Evolutionary conservation across 2,329 filamentous ascomycete genomes (phyloP), one percentile per base, ranked within the genome.

Genomic region (Neofusicoccum cordaticola): DNA sequence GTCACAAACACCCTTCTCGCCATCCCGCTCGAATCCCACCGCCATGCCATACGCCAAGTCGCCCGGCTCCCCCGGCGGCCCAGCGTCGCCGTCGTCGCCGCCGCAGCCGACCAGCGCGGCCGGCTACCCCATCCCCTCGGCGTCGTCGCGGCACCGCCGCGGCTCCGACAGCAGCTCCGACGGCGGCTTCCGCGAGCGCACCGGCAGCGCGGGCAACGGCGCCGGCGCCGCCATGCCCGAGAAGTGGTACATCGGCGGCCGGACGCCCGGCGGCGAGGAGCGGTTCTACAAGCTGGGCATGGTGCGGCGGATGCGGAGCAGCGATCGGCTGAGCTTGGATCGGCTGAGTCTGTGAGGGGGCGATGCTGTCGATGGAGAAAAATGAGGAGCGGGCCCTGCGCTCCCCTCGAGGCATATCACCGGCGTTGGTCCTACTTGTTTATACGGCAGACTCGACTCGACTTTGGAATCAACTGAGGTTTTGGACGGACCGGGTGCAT

Each of bases 211-310:
- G 3, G 53, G 62, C 67, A 31, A 88, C 84, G 63, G 90, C 93
- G 71, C 27, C 5, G 93, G 92, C 74, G 81, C 89, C 60, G 90
- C 93, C 67, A 89, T 88, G 41, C 77, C 87, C 56, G 89, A 93
- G 68, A 92, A 91, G 78, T 92, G 90, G 89, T 93, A 93, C 72
- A 90, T 93, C 63, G 90, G 90, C 22, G 90, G 90, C 6, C 81
- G 89, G 72, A 93, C 90, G 34, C 89, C 90, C 1, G 84, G 80
- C 1, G 90, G 90, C n/a, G 90, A 93, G 72, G 90, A 93, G 74
- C 86, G 86, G 71, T 93, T 92, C 79, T 93, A 93, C 77, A 92
- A 92, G 79, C 79, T 93, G 50, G 90, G 90, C 48, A 90, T 93
- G 68, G 87, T 93, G 56, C 85, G 88, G 74, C 81, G 90, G 63